phyloP scores from a whole-genome alignment of 2,329 filamentous ascomycete genomes.

The Fusarium sp. region DNA sequence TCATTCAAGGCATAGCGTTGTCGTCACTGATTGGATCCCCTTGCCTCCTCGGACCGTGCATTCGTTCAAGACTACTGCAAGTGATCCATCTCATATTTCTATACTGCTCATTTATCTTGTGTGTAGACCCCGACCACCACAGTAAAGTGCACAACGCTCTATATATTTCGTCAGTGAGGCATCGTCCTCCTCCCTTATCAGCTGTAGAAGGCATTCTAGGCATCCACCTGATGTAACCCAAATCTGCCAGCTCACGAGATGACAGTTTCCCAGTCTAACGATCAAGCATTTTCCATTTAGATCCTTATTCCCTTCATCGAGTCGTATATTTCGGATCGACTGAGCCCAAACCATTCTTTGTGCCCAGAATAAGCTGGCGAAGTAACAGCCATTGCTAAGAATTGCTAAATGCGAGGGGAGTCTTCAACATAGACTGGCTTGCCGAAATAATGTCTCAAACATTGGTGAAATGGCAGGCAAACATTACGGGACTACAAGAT shows the following conservation, averaged over 20 bases:
- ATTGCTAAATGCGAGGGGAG: not conserved
- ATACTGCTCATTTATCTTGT: not conserved
- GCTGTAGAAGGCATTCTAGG: no score
- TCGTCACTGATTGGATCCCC: not conserved
- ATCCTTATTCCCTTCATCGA: not conserved
- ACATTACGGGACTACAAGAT: not conserved
- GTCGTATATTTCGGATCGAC: not conserved
- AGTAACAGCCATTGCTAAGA: not conserved
- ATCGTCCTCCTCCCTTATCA: not conserved
- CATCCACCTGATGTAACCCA: no score
- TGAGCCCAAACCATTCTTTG: not conserved
- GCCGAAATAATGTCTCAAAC: not conserved
- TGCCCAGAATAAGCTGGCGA: not conserved
- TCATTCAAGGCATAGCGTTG: not conserved
- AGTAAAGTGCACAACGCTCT: not conserved
- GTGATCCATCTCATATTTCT: not conserved
- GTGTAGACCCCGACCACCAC: not conserved
- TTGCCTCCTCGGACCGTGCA: not conserved
- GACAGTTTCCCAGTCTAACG: no score
- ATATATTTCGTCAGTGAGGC: not conserved
- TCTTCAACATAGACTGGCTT: not conserved
- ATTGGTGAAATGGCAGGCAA: not conserved
- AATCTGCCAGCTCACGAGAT: no score
- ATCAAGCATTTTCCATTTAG: no score
- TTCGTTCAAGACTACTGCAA: not conserved